Evolutionary conservation across 2,329 filamentous ascomycete genomes (phyloP).

Genomic region (Xylariaceae sp.): DNA sequence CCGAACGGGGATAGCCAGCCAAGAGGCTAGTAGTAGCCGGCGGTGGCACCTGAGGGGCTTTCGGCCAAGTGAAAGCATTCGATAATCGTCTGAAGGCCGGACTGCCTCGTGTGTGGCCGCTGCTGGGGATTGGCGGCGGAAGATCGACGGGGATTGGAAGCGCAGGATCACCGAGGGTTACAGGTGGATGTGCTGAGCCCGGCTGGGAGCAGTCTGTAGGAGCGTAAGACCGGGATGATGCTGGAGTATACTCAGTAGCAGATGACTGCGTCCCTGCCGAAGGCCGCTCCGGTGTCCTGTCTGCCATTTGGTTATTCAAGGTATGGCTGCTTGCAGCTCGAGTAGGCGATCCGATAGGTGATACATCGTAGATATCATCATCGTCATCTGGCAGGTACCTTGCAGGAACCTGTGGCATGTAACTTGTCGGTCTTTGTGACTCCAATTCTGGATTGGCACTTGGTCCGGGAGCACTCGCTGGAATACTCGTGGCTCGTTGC

Average conservation of each 20-base stretch:
- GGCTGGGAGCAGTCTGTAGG: constrained; percentile 9
- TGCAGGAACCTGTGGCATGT: constrained; percentile 1
- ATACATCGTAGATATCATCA: constrained; percentile 23
- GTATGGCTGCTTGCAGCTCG: constrained; percentile 12
- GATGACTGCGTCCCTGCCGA: constrained; percentile 15
- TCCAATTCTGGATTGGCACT: no score
- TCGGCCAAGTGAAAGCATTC: constrained; percentile 42
- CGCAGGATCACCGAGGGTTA: no score
- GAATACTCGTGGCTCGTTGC: no score
- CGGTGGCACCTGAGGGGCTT: constrained; percentile 19
- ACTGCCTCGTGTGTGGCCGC: constrained; percentile 3
- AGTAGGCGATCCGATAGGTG: constrained; percentile 17
- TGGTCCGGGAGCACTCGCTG: no score
- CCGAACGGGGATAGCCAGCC: constrained; percentile 34
- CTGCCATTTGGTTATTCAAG: constrained; percentile 22
- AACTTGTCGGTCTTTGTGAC: constrained; percentile 12
- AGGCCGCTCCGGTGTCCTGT: constrained; percentile 13
- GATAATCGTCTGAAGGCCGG: constrained; percentile 19
- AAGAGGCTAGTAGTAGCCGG: constrained; percentile 15
- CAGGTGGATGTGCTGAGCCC: constrained; percentile 7
- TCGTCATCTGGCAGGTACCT: constrained; percentile 5
- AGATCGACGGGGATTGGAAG: not conserved
- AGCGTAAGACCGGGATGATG: constrained; percentile 14
- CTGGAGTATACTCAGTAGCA: constrained; percentile 16
- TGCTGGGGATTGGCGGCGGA: not conserved